A percentile compares a stretch with the other conserved stretches of the same genome.
Conservation (phyloP, 495 filamentous ascomycete species). For the Aspergillus nanangensis region DNA sequence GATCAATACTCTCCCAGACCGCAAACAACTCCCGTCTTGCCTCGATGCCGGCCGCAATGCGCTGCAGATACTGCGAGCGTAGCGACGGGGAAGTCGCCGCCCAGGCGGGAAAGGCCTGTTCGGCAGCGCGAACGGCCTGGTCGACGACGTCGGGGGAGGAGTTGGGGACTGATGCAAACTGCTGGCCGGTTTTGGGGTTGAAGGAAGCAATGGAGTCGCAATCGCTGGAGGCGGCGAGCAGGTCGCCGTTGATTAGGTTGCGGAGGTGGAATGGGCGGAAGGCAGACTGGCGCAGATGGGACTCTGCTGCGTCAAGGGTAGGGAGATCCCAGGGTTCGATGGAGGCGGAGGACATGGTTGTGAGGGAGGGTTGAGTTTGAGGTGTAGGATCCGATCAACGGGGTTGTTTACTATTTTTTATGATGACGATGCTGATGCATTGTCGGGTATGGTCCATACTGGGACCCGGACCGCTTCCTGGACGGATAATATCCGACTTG, state of each 20-base stretch:
- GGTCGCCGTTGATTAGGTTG: conserved; percentile 11
- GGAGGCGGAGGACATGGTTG: background rate
- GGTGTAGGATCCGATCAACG: background rate
- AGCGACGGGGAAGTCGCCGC: conserved; percentile 6
- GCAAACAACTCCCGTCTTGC: conserved; percentile 13
- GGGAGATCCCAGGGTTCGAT: conserved; percentile 9
- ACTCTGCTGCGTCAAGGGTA: conserved; percentile 3
- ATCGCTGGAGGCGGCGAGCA: background rate
- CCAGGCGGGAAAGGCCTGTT: conserved; percentile 13
- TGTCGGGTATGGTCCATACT: no score
- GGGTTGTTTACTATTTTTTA: no score
- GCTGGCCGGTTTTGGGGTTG: conserved; percentile 12
- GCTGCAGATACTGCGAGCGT: conserved; percentile 10
- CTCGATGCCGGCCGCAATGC: conserved; percentile 8
- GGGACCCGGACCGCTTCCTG: no score
- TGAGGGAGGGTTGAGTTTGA: background rate
- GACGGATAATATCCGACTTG: no score
- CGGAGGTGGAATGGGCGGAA: conserved; percentile 6
- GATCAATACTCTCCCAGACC: conserved; percentile 16
- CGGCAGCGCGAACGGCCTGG: conserved; percentile 10
- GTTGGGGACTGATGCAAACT: conserved; percentile 5
- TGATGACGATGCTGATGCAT: background rate
- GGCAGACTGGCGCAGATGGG: conserved; percentile 1
- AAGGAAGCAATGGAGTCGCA: conserved; percentile 10
- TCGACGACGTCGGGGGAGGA: conserved; percentile 7